Evolutionary conservation across 495 filamentous ascomycete genomes (phyloP).

Genomic region (Annulohypoxylon moriforme): DNA sequence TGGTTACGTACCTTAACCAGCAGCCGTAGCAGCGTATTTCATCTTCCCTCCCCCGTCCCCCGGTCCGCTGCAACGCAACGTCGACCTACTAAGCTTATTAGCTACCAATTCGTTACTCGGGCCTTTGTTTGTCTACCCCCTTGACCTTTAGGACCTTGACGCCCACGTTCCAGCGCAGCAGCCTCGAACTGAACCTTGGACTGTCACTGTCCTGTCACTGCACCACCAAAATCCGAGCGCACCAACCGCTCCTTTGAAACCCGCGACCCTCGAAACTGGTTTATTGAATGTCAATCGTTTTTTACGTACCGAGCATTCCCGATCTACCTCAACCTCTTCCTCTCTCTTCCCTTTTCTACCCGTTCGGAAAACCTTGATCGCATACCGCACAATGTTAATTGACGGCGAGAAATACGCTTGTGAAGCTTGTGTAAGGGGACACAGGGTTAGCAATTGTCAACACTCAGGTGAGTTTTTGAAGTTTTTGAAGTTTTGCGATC

Average conservation of each 20-base stretch:
- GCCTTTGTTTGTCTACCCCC: conserved; percentile 35
- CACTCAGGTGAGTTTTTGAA: conserved; percentile 75
- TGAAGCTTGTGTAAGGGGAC: conserved; percentile 93
- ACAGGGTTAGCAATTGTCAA: conserved; percentile 94
- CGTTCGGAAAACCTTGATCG: neutral
- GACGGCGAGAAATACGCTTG: conserved; percentile 92
- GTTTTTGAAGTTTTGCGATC: conserved; percentile 7
- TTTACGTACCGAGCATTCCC: conserved; percentile 22
- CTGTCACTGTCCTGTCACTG: neutral
- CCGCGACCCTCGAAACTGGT: conserved; percentile 18
- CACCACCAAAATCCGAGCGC: conserved; percentile 4
- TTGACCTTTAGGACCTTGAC: conserved; percentile 16
- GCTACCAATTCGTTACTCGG: conserved; percentile 42
- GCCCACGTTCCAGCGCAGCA: conserved; percentile 42
- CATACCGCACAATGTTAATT: conserved; percentile 73
- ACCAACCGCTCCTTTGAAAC: conserved; percentile 39
- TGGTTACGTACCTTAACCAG: conserved; percentile 27
- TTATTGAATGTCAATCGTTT: conserved; percentile 23
- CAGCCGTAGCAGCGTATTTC: conserved; percentile 1
- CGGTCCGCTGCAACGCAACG: conserved; percentile 43
- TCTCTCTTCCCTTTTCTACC: neutral
- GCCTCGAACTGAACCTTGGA: conserved; percentile 54
- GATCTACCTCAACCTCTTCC: neutral
- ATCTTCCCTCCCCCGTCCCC: neutral
- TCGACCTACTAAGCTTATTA: conserved; percentile 48